Percentiles rank a stretch among this genome's conserved stretches.
Evolutionary conservation across 768 basidiomycete species (phyloP).

Genomic region (Solioccasus polychromus): DNA sequence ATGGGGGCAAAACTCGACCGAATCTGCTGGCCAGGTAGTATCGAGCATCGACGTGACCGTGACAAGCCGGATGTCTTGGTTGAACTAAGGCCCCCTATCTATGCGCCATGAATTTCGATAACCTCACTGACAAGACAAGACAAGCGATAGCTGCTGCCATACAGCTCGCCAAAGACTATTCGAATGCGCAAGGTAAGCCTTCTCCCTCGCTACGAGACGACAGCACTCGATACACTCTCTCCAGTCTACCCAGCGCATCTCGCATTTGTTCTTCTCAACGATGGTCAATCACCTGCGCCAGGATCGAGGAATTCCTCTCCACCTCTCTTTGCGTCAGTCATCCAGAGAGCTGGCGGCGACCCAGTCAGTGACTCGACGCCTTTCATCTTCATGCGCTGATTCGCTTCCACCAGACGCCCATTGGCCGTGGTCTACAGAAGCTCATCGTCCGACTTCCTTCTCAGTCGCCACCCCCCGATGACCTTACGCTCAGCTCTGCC

Average conservation of each 20-base stretch:
- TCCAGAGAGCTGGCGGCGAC: conserved; percentile 84
- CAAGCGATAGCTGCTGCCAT: conserved; percentile 67
- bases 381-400: neutral
- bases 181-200: conserved; percentile 69
- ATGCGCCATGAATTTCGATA: conserved; percentile 52
- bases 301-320: conserved; percentile 32
- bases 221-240: conserved; percentile 4
- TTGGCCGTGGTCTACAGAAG: conserved; percentile 73
- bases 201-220: neutral
- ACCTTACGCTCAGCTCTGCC: conserved; percentile 58
- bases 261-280: conserved; percentile 77
- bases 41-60: conserved; percentile 37
- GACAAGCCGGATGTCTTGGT: neutral
- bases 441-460: conserved; percentile 78
- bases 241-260: conserved; percentile 82
- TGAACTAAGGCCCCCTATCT: too few species aligned
- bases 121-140: conserved; percentile 80
- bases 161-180: conserved; percentile 81
- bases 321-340: conserved; percentile 73
- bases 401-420: conserved; percentile 37
- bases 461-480: conserved; percentile 84
- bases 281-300: conserved; percentile 40
- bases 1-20: conserved; percentile 87
- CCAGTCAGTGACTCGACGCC: conserved; percentile 44
- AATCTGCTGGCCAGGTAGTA: conserved; percentile 84